Evolutionary conservation across 2,329 filamentous ascomycete genomes (phyloP), one percentile per base, ranked within the genome.

Genomic region (Neophaeococcomyces mojaviensis): DNA sequence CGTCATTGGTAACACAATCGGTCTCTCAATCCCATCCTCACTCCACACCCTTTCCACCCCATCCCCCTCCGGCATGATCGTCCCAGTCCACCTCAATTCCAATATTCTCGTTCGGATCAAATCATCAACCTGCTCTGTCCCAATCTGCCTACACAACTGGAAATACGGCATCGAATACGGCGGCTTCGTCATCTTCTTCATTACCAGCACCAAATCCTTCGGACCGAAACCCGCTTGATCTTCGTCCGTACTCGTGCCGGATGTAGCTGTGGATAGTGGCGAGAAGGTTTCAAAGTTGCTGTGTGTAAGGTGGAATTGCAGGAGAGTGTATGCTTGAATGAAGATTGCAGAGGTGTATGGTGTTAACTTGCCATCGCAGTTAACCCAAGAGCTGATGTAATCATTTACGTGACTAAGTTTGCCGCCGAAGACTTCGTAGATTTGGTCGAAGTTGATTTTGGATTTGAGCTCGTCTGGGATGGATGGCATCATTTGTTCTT

Each of bases 221-320:
- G 8, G 35, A 9, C 15, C 15, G 36, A 39, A 46, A 19, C 32
- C 39, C 19, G 43, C 28, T 5, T 46, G 34, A 24, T 46, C 43
- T 34, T 39, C 26, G 15, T 39, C 36, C 13, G 20, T 28, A 26
- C 20, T 32, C 7, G 35, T 39, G 22, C 43, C 43, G 9, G 36
- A 20, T 12, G 26, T 33, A 9, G 43, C 43, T 7, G 43, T 46
- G 7, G 43, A 46, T 3, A 46, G 26, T 10, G 43, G 43, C 6
- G 35, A 31, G 36, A 38, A 46, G 4, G 36, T 39, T 35, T 46
- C 43, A 18, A 46, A 46, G 3, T n/a, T 20, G 12, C 6, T 13
- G 35, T 28, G 43, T 9, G 36, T 46, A 13, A 46, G 43, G 28
- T 46, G 43, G 35, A 46, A 46, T 31, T 46, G 43, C 4, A 46